Base-by-base conservation (phyloP, 2,329 filamentous ascomycete genomes). In the Proliferodiscus dingleyae region DNA sequence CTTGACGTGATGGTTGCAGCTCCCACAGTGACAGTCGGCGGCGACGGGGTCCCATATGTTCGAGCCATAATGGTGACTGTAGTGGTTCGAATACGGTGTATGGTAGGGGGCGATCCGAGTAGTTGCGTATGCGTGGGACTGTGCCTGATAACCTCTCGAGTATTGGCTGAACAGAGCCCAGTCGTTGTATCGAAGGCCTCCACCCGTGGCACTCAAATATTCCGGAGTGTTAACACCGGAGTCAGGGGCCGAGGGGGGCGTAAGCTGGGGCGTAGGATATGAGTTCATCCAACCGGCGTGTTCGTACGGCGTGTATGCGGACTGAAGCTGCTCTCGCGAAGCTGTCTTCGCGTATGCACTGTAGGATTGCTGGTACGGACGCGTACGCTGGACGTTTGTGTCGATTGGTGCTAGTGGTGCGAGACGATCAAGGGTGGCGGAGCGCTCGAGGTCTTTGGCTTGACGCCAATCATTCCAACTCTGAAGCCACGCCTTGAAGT, bases 391-490 rank as follows among this genome's bases (percentile, higher is more conserved):
- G 46, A 84, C 67, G 52, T 77, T 81, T 42, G 82, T 86, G 58
- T 86, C 78, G 51, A 87, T 76, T 41, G 58, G 59, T 24, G 61
- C 56, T 43, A 63, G 50, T 66, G 69, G 56, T 64, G 68, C 54
- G 62, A 68, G 54, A 67, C 71, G 53, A 65, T 71, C 54, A 19
- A 62, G 56, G 4, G 60, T 59, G 4, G 57, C 56, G 28, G 55
- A 58, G 36, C 57, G 61, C 59, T 63, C 43, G 64, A 66, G 55
- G 68, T 67, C 64, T 50, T 57, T 73, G 66, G 46, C 66, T 60
- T 56, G 69, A 66, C 63, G 72, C 70, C 80, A 86, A 22, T 74
- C 74, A 46, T 81, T 74, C 83, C 83, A 87, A 59, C 80, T 80
- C 46, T 74, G 69, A 36, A 78, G 71, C 81, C 83, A 87, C 23